Evolutionary conservation across 305 asterid genomes (phyloP).

Genomic region (Stenogyne calaminthoides): DNA sequence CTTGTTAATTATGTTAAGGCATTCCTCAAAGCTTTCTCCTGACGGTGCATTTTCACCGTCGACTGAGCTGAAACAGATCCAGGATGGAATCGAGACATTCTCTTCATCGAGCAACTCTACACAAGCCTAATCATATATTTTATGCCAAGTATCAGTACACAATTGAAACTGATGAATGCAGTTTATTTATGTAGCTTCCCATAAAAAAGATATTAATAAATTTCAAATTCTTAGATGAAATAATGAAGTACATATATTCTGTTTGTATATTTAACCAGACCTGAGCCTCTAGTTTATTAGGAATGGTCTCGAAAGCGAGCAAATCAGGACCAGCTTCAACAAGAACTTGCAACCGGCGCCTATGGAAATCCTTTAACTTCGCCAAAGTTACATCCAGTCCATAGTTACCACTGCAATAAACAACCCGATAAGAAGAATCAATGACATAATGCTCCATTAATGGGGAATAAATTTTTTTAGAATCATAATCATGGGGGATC

Average conservation of each 20-base stretch:
- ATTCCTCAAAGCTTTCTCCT: constrained; percentile 66
- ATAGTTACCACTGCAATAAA: constrained; percentile 63
- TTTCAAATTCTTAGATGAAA: background rate
- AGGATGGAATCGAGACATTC: constrained; percentile 61
- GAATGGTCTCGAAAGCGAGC: constrained; percentile 90
- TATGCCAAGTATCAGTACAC: background rate
- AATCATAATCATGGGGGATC: too few species aligned
- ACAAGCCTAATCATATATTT: constrained; percentile 50
- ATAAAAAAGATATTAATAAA: background rate
- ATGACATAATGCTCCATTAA: background rate
- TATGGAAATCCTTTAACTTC: constrained; percentile 71
- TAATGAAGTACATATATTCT: background rate
- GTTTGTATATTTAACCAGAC: constrained; percentile 21
- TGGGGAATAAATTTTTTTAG: too few species aligned
- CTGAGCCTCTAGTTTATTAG: constrained; percentile 89
- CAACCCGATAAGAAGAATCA: background rate
- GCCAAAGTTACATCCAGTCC: constrained; percentile 50
- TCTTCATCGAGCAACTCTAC: constrained; percentile 71
- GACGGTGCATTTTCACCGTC: constrained; percentile 77
- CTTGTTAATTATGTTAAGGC: constrained; percentile 47
- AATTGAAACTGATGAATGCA: background rate
- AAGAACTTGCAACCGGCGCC: constrained; percentile 75
- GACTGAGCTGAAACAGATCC: constrained; percentile 79
- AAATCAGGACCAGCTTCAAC: constrained; percentile 74
- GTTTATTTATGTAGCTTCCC: background rate